Conservation (phyloP, 2,329 filamentous ascomycete species). For the Paraphoma chrysanthemicola region DNA sequence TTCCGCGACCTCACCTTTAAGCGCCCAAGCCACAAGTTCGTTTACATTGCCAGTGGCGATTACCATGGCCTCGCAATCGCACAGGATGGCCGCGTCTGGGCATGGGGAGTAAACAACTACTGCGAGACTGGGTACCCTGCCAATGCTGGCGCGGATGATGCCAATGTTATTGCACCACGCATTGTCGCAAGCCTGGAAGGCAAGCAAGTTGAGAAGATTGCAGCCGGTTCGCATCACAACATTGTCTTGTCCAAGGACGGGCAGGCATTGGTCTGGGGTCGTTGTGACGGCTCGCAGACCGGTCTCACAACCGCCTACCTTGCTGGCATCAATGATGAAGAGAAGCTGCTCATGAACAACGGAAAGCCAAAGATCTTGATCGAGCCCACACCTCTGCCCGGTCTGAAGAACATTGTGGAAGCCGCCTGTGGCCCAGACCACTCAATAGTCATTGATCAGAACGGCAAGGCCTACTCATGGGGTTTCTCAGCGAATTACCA, state of each 20-base stretch:
- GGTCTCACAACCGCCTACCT: conserved; percentile 45
- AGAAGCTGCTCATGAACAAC: conserved; percentile 58
- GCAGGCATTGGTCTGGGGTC: conserved; percentile 66
- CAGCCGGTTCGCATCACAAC: conserved; percentile 80
- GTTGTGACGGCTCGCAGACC: conserved; percentile 65
- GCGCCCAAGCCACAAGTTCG: conserved; percentile 59
- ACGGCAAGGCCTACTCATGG: conserved; percentile 78
- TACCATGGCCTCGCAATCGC: conserved; percentile 83
- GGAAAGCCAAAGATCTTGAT: conserved; percentile 75
- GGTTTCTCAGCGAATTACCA: conserved; percentile 83
- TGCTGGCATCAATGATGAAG: conserved; percentile 48
- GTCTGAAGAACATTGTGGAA: conserved; percentile 62
- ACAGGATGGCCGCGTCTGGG: conserved; percentile 73
- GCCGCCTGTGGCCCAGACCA: conserved; percentile 75
- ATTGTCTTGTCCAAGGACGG: conserved; percentile 62
- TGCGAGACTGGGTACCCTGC: conserved; percentile 76
- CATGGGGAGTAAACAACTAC: conserved; percentile 89
- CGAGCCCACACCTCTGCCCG: conserved; percentile 67
- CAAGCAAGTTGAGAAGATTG: conserved; percentile 70
- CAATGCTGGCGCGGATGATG: conserved; percentile 71
- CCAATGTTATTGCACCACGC: conserved; percentile 71
- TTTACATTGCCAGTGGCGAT: conserved; percentile 71
- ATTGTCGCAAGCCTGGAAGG: conserved; percentile 70
- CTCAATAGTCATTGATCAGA: conserved; percentile 71
- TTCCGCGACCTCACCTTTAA: conserved; percentile 52